These are phyloP conservation scores for Claviceps sp. DNA, from an alignment of 2,329 filamentous ascomycete genomes.

Conservation along the genomic window DNA sequence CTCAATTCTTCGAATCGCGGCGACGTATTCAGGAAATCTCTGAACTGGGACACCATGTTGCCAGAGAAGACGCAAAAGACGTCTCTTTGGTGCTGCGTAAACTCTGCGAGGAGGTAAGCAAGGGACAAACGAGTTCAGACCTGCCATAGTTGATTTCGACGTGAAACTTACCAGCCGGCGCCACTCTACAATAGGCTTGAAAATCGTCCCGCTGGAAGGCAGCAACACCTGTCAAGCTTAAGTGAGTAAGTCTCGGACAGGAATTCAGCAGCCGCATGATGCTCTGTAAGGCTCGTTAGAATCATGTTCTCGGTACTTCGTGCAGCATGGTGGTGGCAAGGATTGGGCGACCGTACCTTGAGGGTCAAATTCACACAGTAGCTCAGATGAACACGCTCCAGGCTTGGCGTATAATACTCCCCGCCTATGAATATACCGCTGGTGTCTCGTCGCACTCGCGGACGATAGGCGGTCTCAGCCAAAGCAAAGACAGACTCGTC, in stretches of 20 bases:
- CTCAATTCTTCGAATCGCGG: conserved; percentile 32
- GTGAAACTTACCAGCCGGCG: conserved; percentile 49
- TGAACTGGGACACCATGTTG: conserved; percentile 62
- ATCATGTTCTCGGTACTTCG: neutral
- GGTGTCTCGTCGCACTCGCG: conserved; percentile 33
- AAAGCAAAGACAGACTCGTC: conserved; percentile 78
- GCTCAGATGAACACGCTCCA: conserved; percentile 91
- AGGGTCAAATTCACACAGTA: conserved; percentile 82
- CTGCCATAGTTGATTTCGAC: neutral
- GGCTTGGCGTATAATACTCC: conserved; percentile 46
- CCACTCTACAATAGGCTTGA: conserved; percentile 71
- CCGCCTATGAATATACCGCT: conserved; percentile 33
- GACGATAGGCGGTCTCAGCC: conserved; percentile 52
- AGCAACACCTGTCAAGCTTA: conserved; percentile 86
- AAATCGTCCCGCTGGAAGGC: conserved; percentile 81
- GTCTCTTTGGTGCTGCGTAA: conserved; percentile 86
- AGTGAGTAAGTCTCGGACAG: conserved; percentile 82
- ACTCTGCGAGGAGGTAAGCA: conserved; percentile 42
- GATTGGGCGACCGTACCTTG: conserved; percentile 40
- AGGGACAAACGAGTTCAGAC: neutral
- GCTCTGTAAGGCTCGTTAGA: conserved; percentile 40
- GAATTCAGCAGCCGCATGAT: conserved; percentile 81
- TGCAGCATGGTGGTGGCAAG: neutral
- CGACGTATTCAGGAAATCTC: conserved; percentile 58
- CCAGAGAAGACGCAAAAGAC: conserved; percentile 98